These are phyloP conservation scores for Marasmius sp. DNA, from an alignment of 1,284 basidiomycete species.

Conservation along the genomic window DNA sequence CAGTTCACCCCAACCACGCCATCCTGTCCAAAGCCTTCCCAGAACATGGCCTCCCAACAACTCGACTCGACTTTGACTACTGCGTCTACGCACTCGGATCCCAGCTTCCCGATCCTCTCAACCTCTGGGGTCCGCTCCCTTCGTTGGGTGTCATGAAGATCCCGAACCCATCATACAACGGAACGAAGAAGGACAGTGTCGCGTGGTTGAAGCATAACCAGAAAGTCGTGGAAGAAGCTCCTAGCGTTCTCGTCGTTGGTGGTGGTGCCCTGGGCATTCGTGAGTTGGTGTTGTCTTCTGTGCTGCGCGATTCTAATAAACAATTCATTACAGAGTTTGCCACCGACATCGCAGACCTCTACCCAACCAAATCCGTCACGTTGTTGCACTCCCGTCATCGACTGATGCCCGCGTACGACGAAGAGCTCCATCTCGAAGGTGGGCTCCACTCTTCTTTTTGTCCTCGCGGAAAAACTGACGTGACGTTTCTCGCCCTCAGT, in stretches of 20 bases:
- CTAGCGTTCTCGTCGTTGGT: conserved; percentile 54
- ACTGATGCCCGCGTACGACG: conserved; percentile 61
- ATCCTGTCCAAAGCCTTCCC: conserved; percentile 49
- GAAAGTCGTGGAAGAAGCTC: conserved; percentile 38
- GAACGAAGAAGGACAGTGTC: conserved; percentile 47
- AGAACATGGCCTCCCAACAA: conserved; percentile 32
- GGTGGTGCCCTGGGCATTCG: conserved; percentile 66
- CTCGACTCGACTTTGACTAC: conserved; percentile 47
- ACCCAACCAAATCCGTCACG: conserved; percentile 59
- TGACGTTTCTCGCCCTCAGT: conserved; percentile 29
- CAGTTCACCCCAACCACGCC: conserved; percentile 26
- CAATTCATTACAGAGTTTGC: conserved; percentile 51
- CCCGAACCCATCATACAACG: conserved; percentile 30
- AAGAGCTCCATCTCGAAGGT: conserved; percentile 57
- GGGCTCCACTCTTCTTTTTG: conserved; percentile 12
- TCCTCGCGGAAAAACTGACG: not conserved
- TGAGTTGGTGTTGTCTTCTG: conserved; percentile 31
- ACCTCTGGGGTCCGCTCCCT: conserved; percentile 44
- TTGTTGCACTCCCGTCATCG: conserved; percentile 65
- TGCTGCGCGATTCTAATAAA: not conserved
- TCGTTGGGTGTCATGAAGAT: conserved; percentile 5
- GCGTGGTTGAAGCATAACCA: conserved; percentile 50
- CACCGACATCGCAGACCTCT: conserved; percentile 63
- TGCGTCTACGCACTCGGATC: conserved; percentile 60
- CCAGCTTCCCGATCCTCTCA: conserved; percentile 53